Percentiles rank a stretch among this genome's conserved stretches.
phyloP scores from a whole-genome alignment of 2,329 filamentous ascomycete genomes.

The Colletotrichum falcatum region DNA sequence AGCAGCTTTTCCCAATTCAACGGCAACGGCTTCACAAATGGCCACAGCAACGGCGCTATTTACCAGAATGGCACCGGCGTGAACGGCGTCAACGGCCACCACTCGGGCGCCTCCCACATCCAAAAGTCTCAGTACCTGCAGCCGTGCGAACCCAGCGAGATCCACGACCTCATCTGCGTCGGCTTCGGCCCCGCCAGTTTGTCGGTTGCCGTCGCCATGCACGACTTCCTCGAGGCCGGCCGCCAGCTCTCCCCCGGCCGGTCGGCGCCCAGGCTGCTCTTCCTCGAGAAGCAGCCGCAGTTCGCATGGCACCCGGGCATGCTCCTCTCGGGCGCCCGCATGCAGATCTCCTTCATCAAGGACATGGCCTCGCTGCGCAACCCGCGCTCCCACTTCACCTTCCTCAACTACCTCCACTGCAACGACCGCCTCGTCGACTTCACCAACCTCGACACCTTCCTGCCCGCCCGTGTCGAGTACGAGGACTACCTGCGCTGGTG shows the following conservation, averaged over 20 bases:
- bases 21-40: constrained; percentile 43
- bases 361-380: constrained; percentile 91
- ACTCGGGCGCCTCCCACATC: constrained; percentile 17
- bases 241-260: constrained; percentile 55
- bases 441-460: constrained; percentile 89
- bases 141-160: constrained; percentile 68
- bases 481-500: constrained; percentile 98
- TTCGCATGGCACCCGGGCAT: constrained; percentile 97
- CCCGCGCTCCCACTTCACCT: constrained; percentile 91
- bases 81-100: constrained; percentile 32
- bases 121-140: constrained; percentile 58
- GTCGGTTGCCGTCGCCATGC: constrained; percentile 87
- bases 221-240: constrained; percentile 76
- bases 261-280: constrained; percentile 77
- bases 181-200: constrained; percentile 94
- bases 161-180: constrained; percentile 89
- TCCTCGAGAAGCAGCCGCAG: constrained; percentile 84
- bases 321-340: constrained; percentile 91
- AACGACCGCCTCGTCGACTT: constrained; percentile 89
- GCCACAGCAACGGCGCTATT: constrained; percentile 39
- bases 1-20: constrained; percentile 34
- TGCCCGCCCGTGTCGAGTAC: constrained; percentile 88
- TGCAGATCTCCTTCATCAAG: constrained; percentile 99
- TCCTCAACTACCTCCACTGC: constrained; percentile 91
- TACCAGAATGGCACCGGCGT: constrained; percentile 37